Evolutionary conservation across 345 rosid genomes (phyloP).

Genomic region (Cardamine chenopodiifolia): DNA sequence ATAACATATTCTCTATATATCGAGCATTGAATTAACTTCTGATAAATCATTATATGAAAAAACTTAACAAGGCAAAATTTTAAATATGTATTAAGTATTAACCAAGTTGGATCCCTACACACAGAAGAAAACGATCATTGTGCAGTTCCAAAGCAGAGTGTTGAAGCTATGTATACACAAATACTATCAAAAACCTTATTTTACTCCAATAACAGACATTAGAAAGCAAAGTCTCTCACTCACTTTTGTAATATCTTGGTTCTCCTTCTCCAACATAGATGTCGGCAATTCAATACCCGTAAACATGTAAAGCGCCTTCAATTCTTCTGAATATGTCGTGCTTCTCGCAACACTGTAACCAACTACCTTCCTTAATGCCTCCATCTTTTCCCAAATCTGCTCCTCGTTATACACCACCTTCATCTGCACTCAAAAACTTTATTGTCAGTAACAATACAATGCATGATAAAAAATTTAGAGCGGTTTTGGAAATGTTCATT

Average conservation of each 20-base stretch:
- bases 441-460: slow-evolving; percentile 9
- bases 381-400: slow-evolving; percentile 63
- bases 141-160: slow-evolving; percentile 2
- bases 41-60: too few relatives aligned
- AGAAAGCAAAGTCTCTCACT: slow-evolving; percentile 59
- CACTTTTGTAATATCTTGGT: slow-evolving; percentile 51
- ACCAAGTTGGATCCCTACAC: background rate
- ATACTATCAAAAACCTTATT: slow-evolving; percentile 15
- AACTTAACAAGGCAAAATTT: background rate
- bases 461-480: background rate
- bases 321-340: slow-evolving; percentile 56
- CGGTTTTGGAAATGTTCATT: background rate
- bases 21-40: too few relatives aligned
- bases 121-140: background rate
- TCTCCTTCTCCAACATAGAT: slow-evolving; percentile 53
- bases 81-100: background rate
- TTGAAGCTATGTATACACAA: background rate
- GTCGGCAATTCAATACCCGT: slow-evolving; percentile 66
- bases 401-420: slow-evolving; percentile 48
- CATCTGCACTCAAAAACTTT: slow-evolving; percentile 8
- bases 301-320: slow-evolving; percentile 69
- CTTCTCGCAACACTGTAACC: slow-evolving; percentile 57
- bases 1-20: background rate
- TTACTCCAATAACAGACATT: slow-evolving; percentile 71
- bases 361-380: slow-evolving; percentile 53